phyloP scores from a whole-genome alignment of 2,329 filamentous ascomycete species.

The Pseudogymnoascus sp. region DNA sequence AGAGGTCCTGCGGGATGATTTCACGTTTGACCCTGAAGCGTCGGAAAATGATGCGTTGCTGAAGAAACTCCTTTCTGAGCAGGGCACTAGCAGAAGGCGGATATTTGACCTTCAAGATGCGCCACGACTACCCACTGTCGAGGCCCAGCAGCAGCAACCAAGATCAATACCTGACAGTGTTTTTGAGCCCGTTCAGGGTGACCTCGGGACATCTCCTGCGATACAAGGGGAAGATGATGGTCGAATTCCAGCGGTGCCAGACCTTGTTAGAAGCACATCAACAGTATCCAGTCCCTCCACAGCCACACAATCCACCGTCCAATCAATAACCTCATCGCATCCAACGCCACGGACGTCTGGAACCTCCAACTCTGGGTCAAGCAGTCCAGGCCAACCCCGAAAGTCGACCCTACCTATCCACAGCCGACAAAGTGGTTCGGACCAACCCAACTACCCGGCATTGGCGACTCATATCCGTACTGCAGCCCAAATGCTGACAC shows the following conservation, averaged over 20 bases:
- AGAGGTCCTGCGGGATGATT: conserved; percentile 72
- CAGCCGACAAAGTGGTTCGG: conserved; percentile 44
- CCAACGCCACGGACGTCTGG: conserved; percentile 62
- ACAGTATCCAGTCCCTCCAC: conserved; percentile 51
- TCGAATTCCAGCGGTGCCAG: conserved; percentile 24
- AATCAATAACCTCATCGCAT: conserved; percentile 38
- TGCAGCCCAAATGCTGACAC: conserved; percentile 78
- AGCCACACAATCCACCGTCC: conserved; percentile 44
- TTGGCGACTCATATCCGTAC: conserved; percentile 82
- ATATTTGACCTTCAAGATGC: conserved; percentile 65
- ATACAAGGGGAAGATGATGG: conserved; percentile 48
- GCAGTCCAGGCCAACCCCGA: conserved; percentile 52
- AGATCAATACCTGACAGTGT: conserved; percentile 53
- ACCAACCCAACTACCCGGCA: conserved; percentile 74
- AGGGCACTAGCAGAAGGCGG: conserved; percentile 44
- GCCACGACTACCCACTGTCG: conserved; percentile 38
- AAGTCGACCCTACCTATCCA: conserved; percentile 47
- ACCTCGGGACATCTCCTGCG: conserved; percentile 65
- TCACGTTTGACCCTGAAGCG: conserved; percentile 70
- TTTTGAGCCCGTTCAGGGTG: conserved; percentile 73
- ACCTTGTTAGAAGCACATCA: conserved; percentile 20
- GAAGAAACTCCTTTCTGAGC: conserved; percentile 47
- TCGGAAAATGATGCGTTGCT: conserved; percentile 63
- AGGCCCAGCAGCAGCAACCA: conserved; percentile 14
- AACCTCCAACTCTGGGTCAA: conserved; percentile 58